Evolutionary conservation across 192 early-diverging fungal species (phyloP).

Genomic region (Backusella liffmaniae): DNA sequence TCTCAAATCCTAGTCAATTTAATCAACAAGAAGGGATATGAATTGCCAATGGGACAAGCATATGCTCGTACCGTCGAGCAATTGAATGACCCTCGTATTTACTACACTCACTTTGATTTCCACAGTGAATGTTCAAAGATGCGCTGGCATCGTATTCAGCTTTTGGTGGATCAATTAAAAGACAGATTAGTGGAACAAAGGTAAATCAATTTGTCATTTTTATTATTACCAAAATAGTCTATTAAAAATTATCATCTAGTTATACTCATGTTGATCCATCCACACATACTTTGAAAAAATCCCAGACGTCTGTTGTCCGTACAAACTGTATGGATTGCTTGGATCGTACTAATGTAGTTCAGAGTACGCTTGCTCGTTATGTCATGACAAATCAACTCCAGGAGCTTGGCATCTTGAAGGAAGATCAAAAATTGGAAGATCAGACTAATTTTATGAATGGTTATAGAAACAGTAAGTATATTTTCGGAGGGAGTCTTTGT

Average conservation of each 20-base stretch:
- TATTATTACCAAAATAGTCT: neutral
- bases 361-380: slow-evolving; percentile 81
- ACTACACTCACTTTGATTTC: slow-evolving; percentile 96
- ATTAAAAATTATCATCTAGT: slow-evolving; percentile 30
- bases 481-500: neutral
- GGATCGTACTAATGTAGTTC: slow-evolving; percentile 98
- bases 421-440: slow-evolving; percentile 62
- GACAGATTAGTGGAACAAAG: slow-evolving; percentile 56
- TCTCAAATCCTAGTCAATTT: slow-evolving; percentile 89
- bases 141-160: slow-evolving; percentile 86
- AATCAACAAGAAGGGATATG: slow-evolving; percentile 93
- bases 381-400: slow-evolving; percentile 75
- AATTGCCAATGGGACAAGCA: slow-evolving; percentile 77
- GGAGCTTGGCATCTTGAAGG: slow-evolving; percentile 60
- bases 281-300: slow-evolving; percentile 34
- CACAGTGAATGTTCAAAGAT: slow-evolving; percentile 96
- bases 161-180: slow-evolving; percentile 79
- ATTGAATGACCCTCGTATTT: slow-evolving; percentile 54
- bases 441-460: slow-evolving; percentile 63
- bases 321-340: slow-evolving; percentile 99
- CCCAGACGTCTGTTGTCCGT: slow-evolving; percentile 82
- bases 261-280: slow-evolving; percentile 53
- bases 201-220: slow-evolving; percentile 25
- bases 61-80: slow-evolving; percentile 68
- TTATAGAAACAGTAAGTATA: slow-evolving; percentile 74